phyloP scores from a whole-genome alignment of 2,329 filamentous ascomycete species.

The Scedosporium dehoogii region DNA sequence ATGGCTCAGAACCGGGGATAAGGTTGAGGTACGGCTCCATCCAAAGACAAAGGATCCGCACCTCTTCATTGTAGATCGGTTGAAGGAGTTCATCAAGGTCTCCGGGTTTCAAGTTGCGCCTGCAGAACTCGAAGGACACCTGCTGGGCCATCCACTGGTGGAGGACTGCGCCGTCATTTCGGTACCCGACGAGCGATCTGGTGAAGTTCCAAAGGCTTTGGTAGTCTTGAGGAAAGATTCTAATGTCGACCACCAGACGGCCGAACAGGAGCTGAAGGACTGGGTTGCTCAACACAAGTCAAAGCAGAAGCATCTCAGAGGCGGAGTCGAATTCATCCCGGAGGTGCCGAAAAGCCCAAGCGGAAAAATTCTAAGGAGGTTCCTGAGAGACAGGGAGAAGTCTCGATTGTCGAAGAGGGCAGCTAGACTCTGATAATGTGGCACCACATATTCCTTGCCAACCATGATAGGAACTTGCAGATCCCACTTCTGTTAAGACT shows the following conservation, averaged over 20 bases:
- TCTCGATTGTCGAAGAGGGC: not conserved
- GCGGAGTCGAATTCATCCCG: constrained; percentile 42
- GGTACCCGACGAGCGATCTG: constrained; percentile 50
- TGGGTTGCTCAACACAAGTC: constrained; percentile 45
- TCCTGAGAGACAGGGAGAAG: constrained; percentile 57
- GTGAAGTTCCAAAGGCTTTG: constrained; percentile 58
- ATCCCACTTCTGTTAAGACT: not conserved
- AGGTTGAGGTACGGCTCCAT: constrained; percentile 51
- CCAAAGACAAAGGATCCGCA: constrained; percentile 48
- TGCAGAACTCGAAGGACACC: constrained; percentile 70
- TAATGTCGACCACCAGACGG: constrained; percentile 22
- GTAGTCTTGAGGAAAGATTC: constrained; percentile 31
- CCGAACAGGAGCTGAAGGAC: constrained; percentile 28
- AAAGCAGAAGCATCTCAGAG: constrained; percentile 47
- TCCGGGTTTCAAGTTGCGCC: constrained; percentile 72
- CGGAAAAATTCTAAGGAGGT: constrained; percentile 52
- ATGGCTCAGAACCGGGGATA: constrained; percentile 72
- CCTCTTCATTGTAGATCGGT: constrained; percentile 65
- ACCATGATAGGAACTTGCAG: not conserved
- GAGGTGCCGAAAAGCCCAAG: constrained; percentile 53
- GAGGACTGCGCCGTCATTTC: constrained; percentile 71
- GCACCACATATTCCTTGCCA: not conserved
- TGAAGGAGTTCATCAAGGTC: constrained; percentile 38
- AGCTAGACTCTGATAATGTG: not conserved
- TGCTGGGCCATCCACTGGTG: constrained; percentile 63